phyloP scores from a whole-genome alignment of 129 eudicot genomes.

The Flaveria brownii region DNA sequence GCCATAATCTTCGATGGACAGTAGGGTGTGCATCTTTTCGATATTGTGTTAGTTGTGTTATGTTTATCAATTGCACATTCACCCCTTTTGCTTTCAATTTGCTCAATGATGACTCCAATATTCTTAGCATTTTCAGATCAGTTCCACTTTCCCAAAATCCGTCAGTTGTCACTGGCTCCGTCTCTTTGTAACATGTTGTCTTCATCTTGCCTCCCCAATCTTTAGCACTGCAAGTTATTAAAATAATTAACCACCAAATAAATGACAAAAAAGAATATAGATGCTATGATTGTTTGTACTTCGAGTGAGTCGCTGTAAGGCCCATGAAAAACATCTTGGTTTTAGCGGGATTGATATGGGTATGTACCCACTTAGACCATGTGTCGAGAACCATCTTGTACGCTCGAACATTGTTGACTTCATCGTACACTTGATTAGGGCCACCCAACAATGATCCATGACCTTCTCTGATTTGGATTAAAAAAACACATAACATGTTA shows the following conservation, averaged over 20 bases:
- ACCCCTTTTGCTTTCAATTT: slow-evolving; percentile 43
- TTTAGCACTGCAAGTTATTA: slow-evolving; percentile 13
- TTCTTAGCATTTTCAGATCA: slow-evolving; percentile 34
- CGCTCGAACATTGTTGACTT: slow-evolving; percentile 43
- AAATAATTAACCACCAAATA: not conserved
- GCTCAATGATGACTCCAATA: slow-evolving; percentile 33
- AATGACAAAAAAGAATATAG: not conserved
- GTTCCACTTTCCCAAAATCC: slow-evolving; percentile 48
- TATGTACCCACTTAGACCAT: slow-evolving; percentile 69
- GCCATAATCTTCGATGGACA: slow-evolving; percentile 34
- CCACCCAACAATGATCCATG: slow-evolving; percentile 26
- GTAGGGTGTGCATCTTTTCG: slow-evolving; percentile 54
- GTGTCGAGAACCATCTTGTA: slow-evolving; percentile 62
- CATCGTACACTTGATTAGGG: slow-evolving; percentile 32
- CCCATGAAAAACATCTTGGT: slow-evolving; percentile 61
- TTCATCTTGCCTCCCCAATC: slow-evolving; percentile 44
- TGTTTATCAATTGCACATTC: slow-evolving; percentile 42
- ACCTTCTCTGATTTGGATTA: slow-evolving; percentile 21
- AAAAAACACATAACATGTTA: not conserved
- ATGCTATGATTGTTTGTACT: not conserved
- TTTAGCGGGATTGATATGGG: slow-evolving; percentile 49
- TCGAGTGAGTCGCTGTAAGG: slow-evolving; percentile 59
- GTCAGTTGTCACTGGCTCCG: slow-evolving; percentile 36
- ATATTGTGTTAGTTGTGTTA: slow-evolving; percentile 49
- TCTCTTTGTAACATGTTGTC: slow-evolving; percentile 42